A percentile compares a stretch with the other conserved stretches of the same genome.
Evolutionary conservation across 768 basidiomycete species (phyloP).

Genomic region (Boletus rufocinnamomeus): DNA sequence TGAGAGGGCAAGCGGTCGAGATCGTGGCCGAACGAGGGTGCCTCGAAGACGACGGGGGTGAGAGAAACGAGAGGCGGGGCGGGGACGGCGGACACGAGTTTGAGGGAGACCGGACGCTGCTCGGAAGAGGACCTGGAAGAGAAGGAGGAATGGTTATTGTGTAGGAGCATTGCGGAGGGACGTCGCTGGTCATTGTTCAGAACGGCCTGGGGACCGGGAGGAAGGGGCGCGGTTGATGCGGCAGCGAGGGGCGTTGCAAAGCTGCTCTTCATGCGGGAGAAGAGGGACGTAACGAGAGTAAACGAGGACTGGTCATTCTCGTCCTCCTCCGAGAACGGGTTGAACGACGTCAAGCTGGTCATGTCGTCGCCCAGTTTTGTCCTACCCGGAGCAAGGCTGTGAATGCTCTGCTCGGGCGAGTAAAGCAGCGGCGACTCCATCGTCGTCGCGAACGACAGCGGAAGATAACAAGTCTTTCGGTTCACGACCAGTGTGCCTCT

Average conservation of each 20-base stretch:
- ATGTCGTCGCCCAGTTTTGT: conserved; percentile 61
- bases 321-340: conserved; percentile 91
- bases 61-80: conserved; percentile 85
- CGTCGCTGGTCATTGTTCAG: conserved; percentile 53
- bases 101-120: conserved; percentile 62
- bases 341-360: conserved; percentile 79
- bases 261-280: conserved; percentile 81
- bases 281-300: conserved; percentile 76
- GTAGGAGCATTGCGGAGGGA: conserved; percentile 51
- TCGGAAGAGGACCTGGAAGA: conserved; percentile 47
- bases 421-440: conserved; percentile 39
- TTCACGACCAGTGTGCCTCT: conserved; percentile 9
- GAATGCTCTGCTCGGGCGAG: conserved; percentile 31
- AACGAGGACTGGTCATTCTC: conserved; percentile 88
- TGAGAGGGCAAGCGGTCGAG: conserved; percentile 61
- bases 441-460: conserved; percentile 2
- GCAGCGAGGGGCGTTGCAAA: conserved; percentile 67
- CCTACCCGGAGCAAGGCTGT: conserved; percentile 50
- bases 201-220: conserved; percentile 33
- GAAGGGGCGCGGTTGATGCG: conserved; percentile 41
- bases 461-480: conserved; percentile 14
- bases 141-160: conserved; percentile 47
- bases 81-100: conserved; percentile 50
- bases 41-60: conserved; percentile 82
- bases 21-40: conserved; percentile 67